Conservation (phyloP, 371 early-diverging fungal genomes). For the Sanchytrium tribonematis region DNA sequence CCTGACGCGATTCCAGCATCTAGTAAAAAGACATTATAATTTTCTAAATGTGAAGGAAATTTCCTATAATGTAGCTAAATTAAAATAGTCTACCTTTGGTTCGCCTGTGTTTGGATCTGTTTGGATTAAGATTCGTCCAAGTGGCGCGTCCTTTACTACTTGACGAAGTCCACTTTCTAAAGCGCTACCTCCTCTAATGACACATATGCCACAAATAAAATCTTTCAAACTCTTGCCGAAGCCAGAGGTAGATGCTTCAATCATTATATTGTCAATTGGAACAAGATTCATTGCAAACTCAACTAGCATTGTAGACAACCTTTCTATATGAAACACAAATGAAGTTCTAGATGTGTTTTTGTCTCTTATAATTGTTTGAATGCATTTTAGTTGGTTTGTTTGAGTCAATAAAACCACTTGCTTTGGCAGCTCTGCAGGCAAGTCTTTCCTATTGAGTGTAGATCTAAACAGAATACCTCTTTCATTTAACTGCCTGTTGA, state of each 20-base stretch:
- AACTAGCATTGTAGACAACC: slow-evolving; percentile 47
- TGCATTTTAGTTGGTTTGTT: slow-evolving; percentile 20
- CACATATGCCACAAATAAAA: slow-evolving; percentile 56
- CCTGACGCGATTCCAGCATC: slow-evolving; percentile 89
- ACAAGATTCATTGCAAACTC: slow-evolving; percentile 49
- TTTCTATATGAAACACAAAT: slow-evolving; percentile 63
- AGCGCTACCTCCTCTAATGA: slow-evolving; percentile 56
- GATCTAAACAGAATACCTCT: slow-evolving; percentile 28
- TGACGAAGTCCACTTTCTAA: slow-evolving; percentile 59
- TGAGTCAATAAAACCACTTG: slow-evolving; percentile 25
- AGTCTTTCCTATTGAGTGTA: slow-evolving; percentile 3
- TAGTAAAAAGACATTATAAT: slow-evolving; percentile 30
- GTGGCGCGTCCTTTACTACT: slow-evolving; percentile 39
- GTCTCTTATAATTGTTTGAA: slow-evolving; percentile 59
- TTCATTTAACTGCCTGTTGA: slow-evolving; percentile 46
- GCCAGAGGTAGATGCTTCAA: slow-evolving; percentile 42
- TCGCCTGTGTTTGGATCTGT: slow-evolving; percentile 47
- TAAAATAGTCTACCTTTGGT: slow-evolving; percentile 24
- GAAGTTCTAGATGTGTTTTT: slow-evolving; percentile 38
- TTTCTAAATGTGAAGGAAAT: slow-evolving; percentile 29
- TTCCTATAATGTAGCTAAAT: slow-evolving; percentile 38
- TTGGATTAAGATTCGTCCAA: slow-evolving; percentile 66
- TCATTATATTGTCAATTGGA: slow-evolving; percentile 17
- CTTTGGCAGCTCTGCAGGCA: slow-evolving; percentile 14
- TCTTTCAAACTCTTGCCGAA: slow-evolving; percentile 26